Evolutionary conservation across 2,329 filamentous ascomycete species (phyloP), one percentile per base, ranked within the genome.

Genomic region (Amylocarpus encephaloides): DNA sequence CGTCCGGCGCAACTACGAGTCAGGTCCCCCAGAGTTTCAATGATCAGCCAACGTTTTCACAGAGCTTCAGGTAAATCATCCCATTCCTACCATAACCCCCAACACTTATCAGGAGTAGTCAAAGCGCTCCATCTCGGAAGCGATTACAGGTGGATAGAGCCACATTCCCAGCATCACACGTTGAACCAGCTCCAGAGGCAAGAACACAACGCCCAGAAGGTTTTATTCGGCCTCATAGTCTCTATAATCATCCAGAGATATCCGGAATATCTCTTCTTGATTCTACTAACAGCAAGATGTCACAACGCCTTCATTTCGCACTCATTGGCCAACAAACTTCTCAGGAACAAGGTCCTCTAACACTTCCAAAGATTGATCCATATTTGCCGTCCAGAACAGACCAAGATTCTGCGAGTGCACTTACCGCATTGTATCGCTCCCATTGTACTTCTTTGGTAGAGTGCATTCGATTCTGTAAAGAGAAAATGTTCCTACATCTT

Each of bases 371-470:
- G 44, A 94, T 98, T 59, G 82, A 88, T 55, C 75, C 80, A 5
- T 95, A 90, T 64, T 74, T 95, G 2, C 91, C 92, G 1, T 70
- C 72, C 2, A 86, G 87, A 49, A 95, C 91, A 6, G 93, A 98
- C 66, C 74, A 79, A 1, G 92, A 97, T 64, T 86, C 90, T 6
- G 91, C 90, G 22, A 87, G 87, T 62, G 91, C 90, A 3, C 74
- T 98, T 18, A 82, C 83, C 34, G 91, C 92, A 4, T 76, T 97
- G 19, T 98, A 98, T 66, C 83, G 90, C 44, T 93, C 92, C 2
- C 92, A 97, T 66, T 95, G 91, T 67, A 96, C 93, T 12, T 96
- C 91, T 1, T 78, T 98, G 5, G 86, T 98, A 30, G 93, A 98
- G 68, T 92, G 89, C 61, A 90, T 98, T 54, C 86, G 93, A 29